Evolutionary conservation across 148 eudicot genomes (phyloP), one percentile per base, ranked within the genome.

Genomic region (Rheum nobile): DNA sequence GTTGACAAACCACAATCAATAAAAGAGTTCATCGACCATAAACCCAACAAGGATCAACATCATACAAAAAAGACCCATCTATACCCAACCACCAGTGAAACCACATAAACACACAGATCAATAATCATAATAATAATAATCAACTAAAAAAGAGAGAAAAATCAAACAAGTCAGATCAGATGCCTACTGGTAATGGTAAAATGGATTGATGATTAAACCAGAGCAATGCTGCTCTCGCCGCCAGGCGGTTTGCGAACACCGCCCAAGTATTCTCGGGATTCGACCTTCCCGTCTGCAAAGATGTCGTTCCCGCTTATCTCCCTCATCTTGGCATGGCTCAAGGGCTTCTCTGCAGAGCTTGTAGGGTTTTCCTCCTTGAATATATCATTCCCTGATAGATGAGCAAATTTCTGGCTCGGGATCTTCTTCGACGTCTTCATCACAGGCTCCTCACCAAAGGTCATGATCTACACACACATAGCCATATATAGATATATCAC

Each of bases 161-260:
- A 31, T 34, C 70, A 65, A 65, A 31, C 37, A 61, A 32, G 38
- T 55, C 67, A 57, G 31, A 22, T 46, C 32, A 61, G 67, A 65
- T 34, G 38, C 70, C 38, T 65, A 65, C 8, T 54, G 61, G 61
- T 54, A 54, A 54, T 54, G 61, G 72, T 19, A 48, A 48, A 69
- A 41, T 75, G 39, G 39, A 65, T 31, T 65, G 39, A 65, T 31
- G 57, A 32, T 83, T 85, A 93, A 54, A 93, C 94, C 89, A 93
- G 79, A 9, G 94, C 89, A 61, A 93, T 93, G 87, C 95, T 93
- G 87, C 98, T 93, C 83, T 92, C 91, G 0, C 98, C 97, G 44
- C 98, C 98, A 0, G 98, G 98, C 34, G 98, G 98, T 88, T 93
- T 93, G 32, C 98, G 97, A 0, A 93, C 97, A 31, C 98, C 98